A percentile compares a stretch with the other conserved stretches of the same genome.
Evolutionary conservation across 1,284 basidiomycete species (phyloP).

Genomic region (Tilletia setariae): DNA sequence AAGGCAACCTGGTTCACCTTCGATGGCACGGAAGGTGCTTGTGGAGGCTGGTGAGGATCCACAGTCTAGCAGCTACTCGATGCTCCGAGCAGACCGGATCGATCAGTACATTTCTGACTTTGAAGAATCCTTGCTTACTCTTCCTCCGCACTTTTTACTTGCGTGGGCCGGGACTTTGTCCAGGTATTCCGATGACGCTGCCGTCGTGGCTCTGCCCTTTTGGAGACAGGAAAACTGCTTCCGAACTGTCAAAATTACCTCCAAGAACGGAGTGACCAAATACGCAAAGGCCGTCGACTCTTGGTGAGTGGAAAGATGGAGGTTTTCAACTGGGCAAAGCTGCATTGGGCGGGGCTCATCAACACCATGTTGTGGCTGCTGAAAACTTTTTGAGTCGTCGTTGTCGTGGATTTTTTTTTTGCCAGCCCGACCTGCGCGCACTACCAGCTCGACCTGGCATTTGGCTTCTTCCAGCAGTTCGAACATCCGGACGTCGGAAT

Average conservation of each 20-base stretch:
- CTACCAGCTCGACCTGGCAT: constrained; percentile 40
- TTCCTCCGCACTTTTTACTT: neutral
- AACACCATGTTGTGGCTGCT: too few species aligned
- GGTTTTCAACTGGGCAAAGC: too few species aligned
- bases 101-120: neutral
- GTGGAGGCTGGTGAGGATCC: constrained; percentile 7
- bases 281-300: neutral
- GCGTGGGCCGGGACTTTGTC: neutral
- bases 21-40: neutral
- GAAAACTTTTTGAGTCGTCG: too few species aligned
- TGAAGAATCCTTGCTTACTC: neutral
- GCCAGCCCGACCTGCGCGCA: constrained; percentile 1
- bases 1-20: constrained; percentile 9
- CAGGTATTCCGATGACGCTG: constrained; percentile 5
- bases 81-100: too few species aligned
- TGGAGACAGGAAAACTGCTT: constrained; percentile 4
- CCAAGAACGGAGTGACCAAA: neutral
- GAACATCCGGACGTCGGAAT: constrained; percentile 29
- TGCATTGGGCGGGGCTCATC: too few species aligned
- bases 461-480: constrained; percentile 43
- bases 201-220: constrained; percentile 1
- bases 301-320: neutral
- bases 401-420: too few species aligned
- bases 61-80: too few species aligned
- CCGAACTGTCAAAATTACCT: constrained; percentile 9